These are phyloP conservation scores for Ganoderma resinaceum DNA, from an alignment of 1,284 basidiomycete species.

Conservation along the genomic window DNA sequence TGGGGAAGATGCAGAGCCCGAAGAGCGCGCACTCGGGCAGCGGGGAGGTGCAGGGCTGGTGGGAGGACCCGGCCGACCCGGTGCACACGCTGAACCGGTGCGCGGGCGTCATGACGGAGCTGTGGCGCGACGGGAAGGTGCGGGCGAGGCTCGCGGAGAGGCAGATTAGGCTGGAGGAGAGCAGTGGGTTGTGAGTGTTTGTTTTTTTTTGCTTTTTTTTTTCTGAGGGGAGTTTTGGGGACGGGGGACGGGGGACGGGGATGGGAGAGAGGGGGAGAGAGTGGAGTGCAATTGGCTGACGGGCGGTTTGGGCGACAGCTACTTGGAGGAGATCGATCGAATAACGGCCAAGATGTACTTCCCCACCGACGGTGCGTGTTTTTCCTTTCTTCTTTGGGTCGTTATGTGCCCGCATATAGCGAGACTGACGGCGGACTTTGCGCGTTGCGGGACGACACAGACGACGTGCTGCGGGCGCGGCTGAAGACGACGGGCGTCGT, in stretches of 20 bases:
- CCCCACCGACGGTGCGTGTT: slow-evolving; percentile 72
- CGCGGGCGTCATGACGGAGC: slow-evolving; percentile 66
- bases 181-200: slow-evolving; percentile 78
- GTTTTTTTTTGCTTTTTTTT: not conserved
- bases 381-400: too few relatives aligned
- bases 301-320: slow-evolving; percentile 51
- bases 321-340: slow-evolving; percentile 78
- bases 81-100: slow-evolving; percentile 72
- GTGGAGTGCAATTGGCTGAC: slow-evolving; percentile 20
- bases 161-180: slow-evolving; percentile 75
- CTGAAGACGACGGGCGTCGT: slow-evolving; percentile 81
- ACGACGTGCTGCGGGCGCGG: slow-evolving; percentile 76
- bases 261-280: too few relatives aligned
- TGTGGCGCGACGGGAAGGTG: slow-evolving; percentile 76
- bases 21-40: slow-evolving; percentile 71
- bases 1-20: slow-evolving; percentile 67
- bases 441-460: too few relatives aligned
- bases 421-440: not conserved
- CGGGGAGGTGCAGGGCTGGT: slow-evolving; percentile 79
- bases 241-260: too few relatives aligned
- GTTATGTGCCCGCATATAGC: too few relatives aligned
- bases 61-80: slow-evolving; percentile 83
- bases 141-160: slow-evolving; percentile 65
- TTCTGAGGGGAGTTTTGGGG: too few relatives aligned
- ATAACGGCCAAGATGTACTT: slow-evolving; percentile 83